Evolutionary conservation across 805 yeast genomes (phyloP).

Genomic region (Saccharomyces kudriavzevii): DNA sequence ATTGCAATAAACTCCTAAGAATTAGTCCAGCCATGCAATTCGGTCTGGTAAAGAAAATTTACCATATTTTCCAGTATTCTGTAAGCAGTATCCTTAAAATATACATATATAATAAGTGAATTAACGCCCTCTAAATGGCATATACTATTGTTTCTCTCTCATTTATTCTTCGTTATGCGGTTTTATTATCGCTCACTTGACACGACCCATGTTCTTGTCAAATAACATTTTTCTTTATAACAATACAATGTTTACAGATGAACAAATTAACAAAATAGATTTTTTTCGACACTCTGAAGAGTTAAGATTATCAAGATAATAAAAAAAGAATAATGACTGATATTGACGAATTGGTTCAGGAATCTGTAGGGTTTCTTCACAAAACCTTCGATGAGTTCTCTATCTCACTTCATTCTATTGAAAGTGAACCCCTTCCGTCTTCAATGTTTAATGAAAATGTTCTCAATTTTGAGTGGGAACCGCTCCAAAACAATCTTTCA

Average conservation of each 20-base stretch:
- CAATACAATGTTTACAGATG: too few species aligned
- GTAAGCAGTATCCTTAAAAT: too few species aligned
- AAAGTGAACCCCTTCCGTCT: slow-evolving; percentile 1
- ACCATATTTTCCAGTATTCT: background rate
- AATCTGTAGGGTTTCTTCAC: slow-evolving; percentile 7
- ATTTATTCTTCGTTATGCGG: background rate
- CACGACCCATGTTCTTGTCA: background rate
- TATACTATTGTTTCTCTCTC: background rate
- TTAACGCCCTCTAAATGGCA: background rate
- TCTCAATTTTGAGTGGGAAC: slow-evolving; percentile 12
- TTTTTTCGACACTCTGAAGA: background rate
- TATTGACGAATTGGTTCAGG: slow-evolving; percentile 8
- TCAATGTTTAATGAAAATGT: slow-evolving; percentile 3
- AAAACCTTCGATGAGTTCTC: background rate
- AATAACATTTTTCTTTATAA: background rate
- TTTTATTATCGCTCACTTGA: background rate
- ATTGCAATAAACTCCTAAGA: background rate
- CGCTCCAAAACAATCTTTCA: slow-evolving; percentile 2
- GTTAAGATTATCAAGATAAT: background rate
- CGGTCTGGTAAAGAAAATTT: background rate
- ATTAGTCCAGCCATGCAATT: background rate
- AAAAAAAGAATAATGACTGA: background rate
- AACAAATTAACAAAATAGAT: background rate
- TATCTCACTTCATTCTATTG: background rate
- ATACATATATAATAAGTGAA: too few species aligned